phyloP scores from a whole-genome alignment of 352 stramenopile species.

The Globisporangium yorkense region DNA sequence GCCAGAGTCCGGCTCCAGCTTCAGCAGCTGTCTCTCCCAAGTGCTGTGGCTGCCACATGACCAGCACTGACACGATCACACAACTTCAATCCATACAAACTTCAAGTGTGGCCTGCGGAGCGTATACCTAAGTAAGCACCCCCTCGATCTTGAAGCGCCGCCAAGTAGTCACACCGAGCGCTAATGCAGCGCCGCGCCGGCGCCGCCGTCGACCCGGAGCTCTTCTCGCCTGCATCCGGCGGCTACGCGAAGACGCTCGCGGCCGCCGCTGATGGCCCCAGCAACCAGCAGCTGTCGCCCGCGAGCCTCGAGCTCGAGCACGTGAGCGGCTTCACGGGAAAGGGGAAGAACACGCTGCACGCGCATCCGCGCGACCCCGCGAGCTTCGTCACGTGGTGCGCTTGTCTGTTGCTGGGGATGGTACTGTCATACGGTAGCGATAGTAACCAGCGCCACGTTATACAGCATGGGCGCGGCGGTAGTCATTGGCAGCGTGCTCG shows the following conservation, averaged over 20 bases:
- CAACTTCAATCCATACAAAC: too few species aligned
- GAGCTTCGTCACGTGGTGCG: constrained; percentile 50
- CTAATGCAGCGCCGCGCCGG: constrained; percentile 21
- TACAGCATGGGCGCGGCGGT: constrained; percentile 49
- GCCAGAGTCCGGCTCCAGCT: too few species aligned
- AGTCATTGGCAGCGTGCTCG: constrained; percentile 39
- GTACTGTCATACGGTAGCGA: neutral
- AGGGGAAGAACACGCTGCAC: constrained; percentile 47
- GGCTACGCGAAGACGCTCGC: neutral
- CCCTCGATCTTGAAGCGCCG: too few species aligned
- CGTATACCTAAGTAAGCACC: too few species aligned
- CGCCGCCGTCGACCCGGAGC: constrained; percentile 34
- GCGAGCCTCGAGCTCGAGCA: constrained; percentile 59
- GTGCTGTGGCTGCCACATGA: too few species aligned
- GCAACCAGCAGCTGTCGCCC: constrained; percentile 2
- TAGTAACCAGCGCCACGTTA: neutral
- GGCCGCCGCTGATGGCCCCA: neutral
- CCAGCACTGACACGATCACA: too few species aligned
- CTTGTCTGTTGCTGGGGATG: neutral
- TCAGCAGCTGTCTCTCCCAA: too few species aligned
- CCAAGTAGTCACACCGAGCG: neutral
- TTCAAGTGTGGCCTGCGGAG: too few species aligned
- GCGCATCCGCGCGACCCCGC: constrained; percentile 40
- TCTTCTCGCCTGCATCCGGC: constrained; percentile 32
- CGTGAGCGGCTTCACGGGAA: constrained; percentile 53